Conservation (phyloP, 2,329 filamentous ascomycete genomes). For the Fusarium tricinctum region DNA sequence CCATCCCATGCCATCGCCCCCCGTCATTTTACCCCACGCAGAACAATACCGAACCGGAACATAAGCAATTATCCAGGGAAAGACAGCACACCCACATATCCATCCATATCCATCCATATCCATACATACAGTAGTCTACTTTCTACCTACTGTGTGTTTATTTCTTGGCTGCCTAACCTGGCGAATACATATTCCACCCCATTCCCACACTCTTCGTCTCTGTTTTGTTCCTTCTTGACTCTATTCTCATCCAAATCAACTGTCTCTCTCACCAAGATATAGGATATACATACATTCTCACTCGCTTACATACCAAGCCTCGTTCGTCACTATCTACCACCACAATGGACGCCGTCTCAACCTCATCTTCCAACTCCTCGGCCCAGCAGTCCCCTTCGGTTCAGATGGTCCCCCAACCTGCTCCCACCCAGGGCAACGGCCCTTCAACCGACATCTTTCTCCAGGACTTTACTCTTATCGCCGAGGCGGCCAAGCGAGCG, state of each 20-base stretch:
- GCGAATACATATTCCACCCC: constrained; percentile 30
- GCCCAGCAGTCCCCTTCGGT: constrained; percentile 53
- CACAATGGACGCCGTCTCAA: constrained; percentile 55
- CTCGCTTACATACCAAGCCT: constrained; percentile 9
- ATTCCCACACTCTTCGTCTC: constrained; percentile 13
- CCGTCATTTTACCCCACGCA: constrained; percentile 38
- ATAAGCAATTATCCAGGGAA: constrained; percentile 28
- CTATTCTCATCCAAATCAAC: neutral
- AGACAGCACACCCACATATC: constrained; percentile 20
- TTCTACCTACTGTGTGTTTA: constrained; percentile 10
- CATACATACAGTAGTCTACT: constrained; percentile 14
- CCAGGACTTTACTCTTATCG: constrained; percentile 85
- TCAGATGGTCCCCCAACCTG: constrained; percentile 44
- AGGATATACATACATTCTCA: neutral
- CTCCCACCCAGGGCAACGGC: constrained; percentile 51
- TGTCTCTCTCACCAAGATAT: neutral
- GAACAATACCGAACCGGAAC: constrained; percentile 15
- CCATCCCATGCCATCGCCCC: neutral
- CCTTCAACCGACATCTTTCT: constrained; percentile 73
- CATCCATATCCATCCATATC: neutral
- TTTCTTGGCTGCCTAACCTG: constrained; percentile 33
- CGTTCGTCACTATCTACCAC: constrained; percentile 25
- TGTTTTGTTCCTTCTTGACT: neutral
- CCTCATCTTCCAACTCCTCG: constrained; percentile 49
- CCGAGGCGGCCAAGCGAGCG: constrained; percentile 92